Percentiles rank a stretch among this genome's conserved stretches.
Evolutionary conservation across 2,329 filamentous ascomycete species (phyloP).

Genomic region (Cryphonectria parasitica): DNA sequence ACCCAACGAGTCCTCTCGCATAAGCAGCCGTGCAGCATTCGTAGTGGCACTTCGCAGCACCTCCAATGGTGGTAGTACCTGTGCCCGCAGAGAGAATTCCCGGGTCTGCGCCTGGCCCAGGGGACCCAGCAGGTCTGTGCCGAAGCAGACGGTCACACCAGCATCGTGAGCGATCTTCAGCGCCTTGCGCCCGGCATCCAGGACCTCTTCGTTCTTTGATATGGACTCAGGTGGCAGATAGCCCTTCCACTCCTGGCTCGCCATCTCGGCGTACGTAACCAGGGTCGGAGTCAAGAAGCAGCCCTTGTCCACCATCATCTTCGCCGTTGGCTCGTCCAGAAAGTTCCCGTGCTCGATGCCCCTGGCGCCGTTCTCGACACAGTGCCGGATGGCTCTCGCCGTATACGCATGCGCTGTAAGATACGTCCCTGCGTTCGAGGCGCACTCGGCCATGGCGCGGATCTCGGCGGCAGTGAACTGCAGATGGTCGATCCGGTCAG

Average conservation of each 20-base stretch:
- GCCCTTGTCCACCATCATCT: constrained; percentile 51
- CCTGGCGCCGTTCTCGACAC: constrained; percentile 53
- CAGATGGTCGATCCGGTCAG: constrained; percentile 52
- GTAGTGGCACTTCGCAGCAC: constrained; percentile 56
- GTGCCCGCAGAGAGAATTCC: constrained; percentile 51
- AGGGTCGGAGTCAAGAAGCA: constrained; percentile 57
- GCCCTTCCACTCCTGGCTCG: constrained; percentile 42
- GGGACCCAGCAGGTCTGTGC: constrained; percentile 57
- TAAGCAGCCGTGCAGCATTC: constrained; percentile 52
- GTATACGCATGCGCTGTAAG: constrained; percentile 61
- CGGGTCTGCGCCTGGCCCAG: constrained; percentile 51
- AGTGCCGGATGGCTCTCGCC: constrained; percentile 52
- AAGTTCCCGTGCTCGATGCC: constrained; percentile 53
- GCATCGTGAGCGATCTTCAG: constrained; percentile 52
- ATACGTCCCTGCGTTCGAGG: constrained; percentile 50
- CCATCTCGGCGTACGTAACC: constrained; percentile 53
- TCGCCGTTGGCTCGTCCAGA: constrained; percentile 44
- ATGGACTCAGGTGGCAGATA: constrained; percentile 47
- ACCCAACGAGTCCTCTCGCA: constrained; percentile 49
- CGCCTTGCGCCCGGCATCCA: constrained; percentile 48
- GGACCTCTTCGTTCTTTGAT: constrained; percentile 52
- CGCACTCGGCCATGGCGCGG: constrained; percentile 52
- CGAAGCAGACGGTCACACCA: constrained; percentile 58
- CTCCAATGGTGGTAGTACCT: constrained; percentile 46
- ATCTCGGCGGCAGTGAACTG: constrained; percentile 60